Conservation (phyloP, 805 yeast species). For the Kurtzmaniella cleridarum region DNA sequence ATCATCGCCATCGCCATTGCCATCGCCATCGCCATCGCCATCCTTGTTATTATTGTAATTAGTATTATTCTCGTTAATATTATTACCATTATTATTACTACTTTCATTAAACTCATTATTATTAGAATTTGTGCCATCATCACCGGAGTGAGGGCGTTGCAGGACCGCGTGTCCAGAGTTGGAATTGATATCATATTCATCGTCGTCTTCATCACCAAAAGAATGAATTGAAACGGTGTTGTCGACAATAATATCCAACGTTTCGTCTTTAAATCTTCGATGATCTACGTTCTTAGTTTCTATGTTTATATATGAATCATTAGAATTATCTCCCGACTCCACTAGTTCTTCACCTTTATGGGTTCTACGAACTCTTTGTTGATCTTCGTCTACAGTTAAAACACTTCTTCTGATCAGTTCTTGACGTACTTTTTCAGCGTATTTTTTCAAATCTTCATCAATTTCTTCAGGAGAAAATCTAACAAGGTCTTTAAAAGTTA, state of each 20-base stretch:
- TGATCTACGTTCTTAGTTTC: slow-evolving; percentile 33
- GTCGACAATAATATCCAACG: slow-evolving; percentile 5
- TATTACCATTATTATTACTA: slow-evolving; percentile 1
- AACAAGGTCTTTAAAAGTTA: slow-evolving; percentile 56
- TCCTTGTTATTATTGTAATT: background rate
- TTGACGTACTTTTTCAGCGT: slow-evolving; percentile 66
- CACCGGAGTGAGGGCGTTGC: no score
- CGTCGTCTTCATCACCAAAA: slow-evolving; percentile 20
- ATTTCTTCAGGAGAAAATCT: slow-evolving; percentile 68
- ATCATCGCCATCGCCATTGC: background rate
- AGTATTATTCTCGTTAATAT: slow-evolving; percentile 8
- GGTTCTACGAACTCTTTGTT: slow-evolving; percentile 68
- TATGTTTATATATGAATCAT: slow-evolving; percentile 22
- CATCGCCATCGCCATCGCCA: slow-evolving; percentile 6
- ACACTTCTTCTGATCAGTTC: slow-evolving; percentile 67
- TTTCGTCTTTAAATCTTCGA: slow-evolving; percentile 23
- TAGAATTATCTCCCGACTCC: slow-evolving; percentile 31
- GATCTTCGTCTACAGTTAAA: slow-evolving; percentile 47
- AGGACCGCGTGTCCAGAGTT: slow-evolving; percentile 7
- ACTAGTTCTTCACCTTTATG: slow-evolving; percentile 87
- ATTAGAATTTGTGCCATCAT: slow-evolving; percentile 3
- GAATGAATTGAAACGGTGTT: slow-evolving; percentile 5
- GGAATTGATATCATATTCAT: slow-evolving; percentile 15
- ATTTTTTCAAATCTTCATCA: slow-evolving; percentile 67
- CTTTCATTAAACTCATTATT: slow-evolving; percentile 3